Percentiles rank a stretch among this genome's conserved stretches.
These are phyloP conservation scores for Coemansia sp. DNA, from an alignment of 192 early-diverging fungal species.

Conservation along the genomic window DNA sequence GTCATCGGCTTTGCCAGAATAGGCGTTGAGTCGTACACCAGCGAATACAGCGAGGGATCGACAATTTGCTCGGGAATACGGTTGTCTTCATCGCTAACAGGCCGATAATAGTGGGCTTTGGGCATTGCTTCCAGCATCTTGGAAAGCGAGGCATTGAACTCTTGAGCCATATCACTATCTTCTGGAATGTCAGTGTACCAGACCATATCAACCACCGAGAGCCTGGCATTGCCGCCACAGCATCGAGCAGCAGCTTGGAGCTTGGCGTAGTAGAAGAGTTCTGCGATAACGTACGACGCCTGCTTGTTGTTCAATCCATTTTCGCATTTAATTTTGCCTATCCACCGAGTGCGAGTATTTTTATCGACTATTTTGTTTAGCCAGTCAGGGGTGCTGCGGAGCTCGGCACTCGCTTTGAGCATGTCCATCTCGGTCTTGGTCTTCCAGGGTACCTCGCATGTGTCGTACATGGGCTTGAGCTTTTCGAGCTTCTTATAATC, in stretches of 20 bases:
- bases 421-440: neutral
- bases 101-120: no score
- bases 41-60: neutral
- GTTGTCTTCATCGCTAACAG: no score
- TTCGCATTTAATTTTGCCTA: neutral
- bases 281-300: neutral
- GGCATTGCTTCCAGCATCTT: neutral
- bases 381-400: neutral
- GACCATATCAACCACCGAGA: slow-evolving; percentile 4
- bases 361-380: neutral
- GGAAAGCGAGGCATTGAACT: neutral
- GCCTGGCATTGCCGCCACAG: neutral
- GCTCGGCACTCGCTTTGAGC: neutral
- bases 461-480: no score
- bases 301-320: neutral
- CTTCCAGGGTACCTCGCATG: neutral
- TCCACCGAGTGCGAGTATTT: no score
- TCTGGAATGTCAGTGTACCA: neutral
- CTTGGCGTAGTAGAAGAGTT: neutral
- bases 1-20: neutral
- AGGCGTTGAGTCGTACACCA: neutral
- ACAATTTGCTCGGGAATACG: neutral
- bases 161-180: neutral
- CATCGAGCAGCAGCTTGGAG: neutral
- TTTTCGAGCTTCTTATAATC: no score